Percentiles rank a stretch among this genome's conserved stretches.
Evolutionary conservation across 2,329 filamentous ascomycete species (phyloP).

Genomic region (Cladophialophora exuberans): DNA sequence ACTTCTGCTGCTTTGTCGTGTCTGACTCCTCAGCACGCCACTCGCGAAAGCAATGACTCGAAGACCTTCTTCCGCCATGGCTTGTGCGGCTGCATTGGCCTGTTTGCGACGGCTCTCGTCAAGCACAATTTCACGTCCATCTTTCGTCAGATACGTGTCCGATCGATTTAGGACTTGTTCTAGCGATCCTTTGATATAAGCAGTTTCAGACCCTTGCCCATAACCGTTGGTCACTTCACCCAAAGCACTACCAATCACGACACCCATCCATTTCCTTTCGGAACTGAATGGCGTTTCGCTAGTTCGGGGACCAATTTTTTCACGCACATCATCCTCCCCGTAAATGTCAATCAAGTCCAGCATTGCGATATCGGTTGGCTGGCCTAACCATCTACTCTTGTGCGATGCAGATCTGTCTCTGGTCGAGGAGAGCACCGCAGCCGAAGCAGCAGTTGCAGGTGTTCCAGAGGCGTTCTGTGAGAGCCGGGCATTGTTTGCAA

Average conservation of each 20-base stretch:
- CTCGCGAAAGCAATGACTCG: slow-evolving; percentile 93
- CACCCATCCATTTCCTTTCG: slow-evolving; percentile 98
- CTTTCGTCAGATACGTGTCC: slow-evolving; percentile 84
- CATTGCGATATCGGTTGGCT: slow-evolving; percentile 97
- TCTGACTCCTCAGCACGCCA: slow-evolving; percentile 63
- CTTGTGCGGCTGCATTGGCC: slow-evolving; percentile 76
- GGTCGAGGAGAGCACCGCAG: slow-evolving; percentile 84
- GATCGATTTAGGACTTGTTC: slow-evolving; percentile 85
- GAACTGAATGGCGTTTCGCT: slow-evolving; percentile 95
- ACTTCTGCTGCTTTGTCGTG: slow-evolving; percentile 56
- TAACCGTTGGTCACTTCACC: slow-evolving; percentile 55
- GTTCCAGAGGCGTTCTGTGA: slow-evolving; percentile 72
- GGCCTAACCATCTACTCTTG: slow-evolving; percentile 91
- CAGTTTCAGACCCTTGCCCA: slow-evolving; percentile 71
- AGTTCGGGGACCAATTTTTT: slow-evolving; percentile 78
- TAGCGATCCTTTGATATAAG: slow-evolving; percentile 93
- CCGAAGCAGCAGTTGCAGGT: slow-evolving; percentile 69
- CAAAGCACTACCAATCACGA: slow-evolving; percentile 67
- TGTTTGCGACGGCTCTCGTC: slow-evolving; percentile 75
- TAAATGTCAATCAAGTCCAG: slow-evolving; percentile 89
- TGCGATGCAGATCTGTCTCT: slow-evolving; percentile 62
- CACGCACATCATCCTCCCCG: slow-evolving; percentile 87
- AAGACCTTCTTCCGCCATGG: slow-evolving; percentile 86
- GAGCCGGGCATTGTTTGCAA: slow-evolving; percentile 90
- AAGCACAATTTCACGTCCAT: slow-evolving; percentile 83